These are phyloP conservation scores for Teunomyces cretensis DNA, from an alignment of 805 yeast genomes.

Conservation along the genomic window DNA sequence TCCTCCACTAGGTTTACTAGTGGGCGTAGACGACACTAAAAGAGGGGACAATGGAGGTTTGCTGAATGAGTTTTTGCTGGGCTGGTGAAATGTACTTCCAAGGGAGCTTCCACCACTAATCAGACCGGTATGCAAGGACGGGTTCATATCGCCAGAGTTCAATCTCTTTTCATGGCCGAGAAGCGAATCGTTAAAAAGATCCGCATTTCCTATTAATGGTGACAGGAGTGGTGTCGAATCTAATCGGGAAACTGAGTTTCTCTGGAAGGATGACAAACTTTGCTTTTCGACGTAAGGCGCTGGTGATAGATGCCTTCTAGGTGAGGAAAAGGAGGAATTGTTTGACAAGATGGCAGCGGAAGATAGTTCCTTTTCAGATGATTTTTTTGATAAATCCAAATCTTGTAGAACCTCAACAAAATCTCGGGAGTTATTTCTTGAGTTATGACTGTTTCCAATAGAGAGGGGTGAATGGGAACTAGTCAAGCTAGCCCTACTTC, in stretches of 20 bases:
- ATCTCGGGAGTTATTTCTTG: slow-evolving; percentile 21
- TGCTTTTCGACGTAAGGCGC: slow-evolving; percentile 44
- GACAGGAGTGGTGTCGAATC: slow-evolving; percentile 13
- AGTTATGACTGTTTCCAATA: slow-evolving; percentile 5
- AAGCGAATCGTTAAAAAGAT: slow-evolving; percentile 10
- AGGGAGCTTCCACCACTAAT: background rate
- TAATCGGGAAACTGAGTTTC: slow-evolving; percentile 34
- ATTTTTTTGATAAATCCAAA: slow-evolving; percentile 23
- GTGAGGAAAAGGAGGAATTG: slow-evolving; percentile 43
- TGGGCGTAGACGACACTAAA: slow-evolving; percentile 61
- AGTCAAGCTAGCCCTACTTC: slow-evolving; percentile 10
- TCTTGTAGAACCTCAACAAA: slow-evolving; percentile 27
- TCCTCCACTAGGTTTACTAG: slow-evolving; percentile 55
- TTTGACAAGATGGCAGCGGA: slow-evolving; percentile 8
- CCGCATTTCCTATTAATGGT: slow-evolving; percentile 13
- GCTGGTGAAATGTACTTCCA: background rate
- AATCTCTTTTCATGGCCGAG: slow-evolving; percentile 15
- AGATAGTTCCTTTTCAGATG: slow-evolving; percentile 15
- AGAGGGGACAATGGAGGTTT: slow-evolving; percentile 81
- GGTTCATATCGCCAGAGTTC: slow-evolving; percentile 17
- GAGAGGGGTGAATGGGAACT: slow-evolving; percentile 19
- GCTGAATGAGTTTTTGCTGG: slow-evolving; percentile 2
- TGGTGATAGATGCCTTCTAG: slow-evolving; percentile 59
- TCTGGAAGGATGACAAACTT: slow-evolving; percentile 62
- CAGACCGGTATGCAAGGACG: background rate